Evolutionary conservation across 768 basidiomycete genomes (phyloP), one percentile per base, ranked within the genome.

Genomic region (Ramaria rubella): DNA sequence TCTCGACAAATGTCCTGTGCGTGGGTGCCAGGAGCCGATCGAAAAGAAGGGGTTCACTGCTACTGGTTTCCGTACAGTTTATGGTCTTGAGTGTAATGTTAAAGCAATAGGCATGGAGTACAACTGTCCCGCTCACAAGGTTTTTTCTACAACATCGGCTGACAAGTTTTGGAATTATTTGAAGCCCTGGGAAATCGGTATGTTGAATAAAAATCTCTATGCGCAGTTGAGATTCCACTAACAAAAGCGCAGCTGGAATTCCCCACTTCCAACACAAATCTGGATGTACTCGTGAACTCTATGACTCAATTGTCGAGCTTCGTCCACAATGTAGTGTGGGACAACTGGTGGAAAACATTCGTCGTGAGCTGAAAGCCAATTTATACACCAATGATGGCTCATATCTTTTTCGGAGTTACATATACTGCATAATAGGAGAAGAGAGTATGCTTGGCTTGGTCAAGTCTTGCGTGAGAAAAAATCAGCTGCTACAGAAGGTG

Each of bases 101-200:
- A 50, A 50, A n/a, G 24, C 24, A 11, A 50, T 50, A 23, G 49
- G 49, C 9, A 50, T 50, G 49, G 49, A 50, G 30, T 50, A 24
- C n/a, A 12, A 11, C 24, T 50, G 49, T 27, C 30, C 24, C 8
- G 9, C 21, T 19, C 24, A 50, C 30, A 50, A 50, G 9, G 49
- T 23, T 5, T 50, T 50, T 27, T 11, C 9, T 9, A 50, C 23
- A 11, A 50, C 24, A 17, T 26, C 24, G 23, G 11, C 14, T 24
- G 49, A 50, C 9, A 11, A 30, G 9, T 50, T 50, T n/a, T 50
- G 49, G 49, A 50, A 50, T 5, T 12, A 50, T 30, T 12, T 50
- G 5, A 5, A 50, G n/a, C 49, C 49, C n/a, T 50, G 49, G 49
- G 5, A 50, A n/a, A n/a, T 23, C 30, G 49, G 49, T 38, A 38